Evolutionary conservation across 2,329 filamentous ascomycete genomes (phyloP), one percentile per base, ranked within the genome.

Genomic region (Paraphoma chrysanthemicola): DNA sequence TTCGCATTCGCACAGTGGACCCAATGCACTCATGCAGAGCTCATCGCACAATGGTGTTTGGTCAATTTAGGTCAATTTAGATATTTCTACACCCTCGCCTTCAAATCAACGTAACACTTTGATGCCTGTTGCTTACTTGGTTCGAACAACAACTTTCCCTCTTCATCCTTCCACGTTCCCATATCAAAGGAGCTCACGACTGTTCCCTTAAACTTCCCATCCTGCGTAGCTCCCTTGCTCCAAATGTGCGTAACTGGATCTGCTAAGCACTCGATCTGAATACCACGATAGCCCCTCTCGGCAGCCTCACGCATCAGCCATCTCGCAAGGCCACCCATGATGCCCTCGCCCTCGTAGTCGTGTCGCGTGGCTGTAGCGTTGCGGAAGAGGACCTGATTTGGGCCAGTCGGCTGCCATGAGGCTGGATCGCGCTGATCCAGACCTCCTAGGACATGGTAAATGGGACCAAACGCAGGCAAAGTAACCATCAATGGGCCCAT

Each of bases 261-360:
- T 42, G 66, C 55, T 23, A 75, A 49, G 11, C 61, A 62, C 59
- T 77, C 76, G 53, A 79, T 78, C 56, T 77, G 71, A 53, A 79
- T 66, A 11, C 59, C 71, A 17, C 67, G 62, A 51, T 64, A 79
- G 0, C 77, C 77, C 52, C 62, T 62, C 36, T 41, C 48, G 10
- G 62, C 66, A 12, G 73, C 75, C 57, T 78, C 73, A 9, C 70
- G 64, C 73, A 78, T 78, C 53, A 78, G 43, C 63, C 69, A 78
- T 44, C 76, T 62, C 38, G 77, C 72, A 51, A 73, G 51, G 2
- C 60, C 67, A 31, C 62, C 67, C 77, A 78, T 78, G 18, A 78
- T 48, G 1, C 67, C 65, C 38, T 68, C 17, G 8, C 74, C 73
- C 43, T 69, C 71, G 41, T 78, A 77, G 18, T 77, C 75, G 4